Percentiles rank a stretch among this genome's conserved stretches.
phyloP scores from a whole-genome alignment of 805 yeast genomes.

The Starmerella apicola region DNA sequence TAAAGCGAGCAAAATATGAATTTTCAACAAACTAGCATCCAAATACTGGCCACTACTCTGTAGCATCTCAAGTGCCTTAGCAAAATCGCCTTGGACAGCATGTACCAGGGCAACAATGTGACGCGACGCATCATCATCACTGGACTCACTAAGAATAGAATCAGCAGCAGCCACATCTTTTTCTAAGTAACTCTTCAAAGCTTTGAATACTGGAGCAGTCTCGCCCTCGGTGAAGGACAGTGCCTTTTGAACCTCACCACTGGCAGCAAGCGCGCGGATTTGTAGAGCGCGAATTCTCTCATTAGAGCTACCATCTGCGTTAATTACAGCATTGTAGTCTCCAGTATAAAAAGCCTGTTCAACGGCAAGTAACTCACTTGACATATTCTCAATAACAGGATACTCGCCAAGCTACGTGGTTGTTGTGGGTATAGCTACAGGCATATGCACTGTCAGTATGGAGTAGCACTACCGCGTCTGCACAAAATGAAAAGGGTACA shows the following conservation, averaged over 20 bases:
- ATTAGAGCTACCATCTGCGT: slow-evolving; percentile 20
- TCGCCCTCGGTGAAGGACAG: slow-evolving; percentile 20
- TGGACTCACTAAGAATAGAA: slow-evolving; percentile 16
- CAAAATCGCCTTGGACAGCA: slow-evolving; percentile 31
- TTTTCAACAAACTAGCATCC: slow-evolving; percentile 29
- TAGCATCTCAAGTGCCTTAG: slow-evolving; percentile 33
- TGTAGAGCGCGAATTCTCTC: slow-evolving; percentile 27
- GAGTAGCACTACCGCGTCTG: no score
- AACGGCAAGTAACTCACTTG: slow-evolving; percentile 26
- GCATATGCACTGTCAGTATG: no score
- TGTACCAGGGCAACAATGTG: slow-evolving; percentile 34
- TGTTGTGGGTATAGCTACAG: no score
- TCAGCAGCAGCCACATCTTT: slow-evolving; percentile 19
- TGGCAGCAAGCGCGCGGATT: slow-evolving; percentile 29
- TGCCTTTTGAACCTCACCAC: slow-evolving; percentile 26
- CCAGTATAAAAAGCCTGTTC: slow-evolving; percentile 34
- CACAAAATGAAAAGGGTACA: no score
- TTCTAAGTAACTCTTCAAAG: slow-evolving; percentile 23
- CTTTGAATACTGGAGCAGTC: slow-evolving; percentile 20
- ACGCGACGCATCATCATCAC: slow-evolving; percentile 26
- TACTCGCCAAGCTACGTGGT: no score
- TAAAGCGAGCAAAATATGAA: slow-evolving; percentile 31
- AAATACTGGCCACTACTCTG: slow-evolving; percentile 31
- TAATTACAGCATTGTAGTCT: slow-evolving; percentile 27
- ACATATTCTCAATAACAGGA: no score